phyloP scores from a whole-genome alignment of 2,329 filamentous ascomycete genomes.

The Seiridium unicorne region DNA sequence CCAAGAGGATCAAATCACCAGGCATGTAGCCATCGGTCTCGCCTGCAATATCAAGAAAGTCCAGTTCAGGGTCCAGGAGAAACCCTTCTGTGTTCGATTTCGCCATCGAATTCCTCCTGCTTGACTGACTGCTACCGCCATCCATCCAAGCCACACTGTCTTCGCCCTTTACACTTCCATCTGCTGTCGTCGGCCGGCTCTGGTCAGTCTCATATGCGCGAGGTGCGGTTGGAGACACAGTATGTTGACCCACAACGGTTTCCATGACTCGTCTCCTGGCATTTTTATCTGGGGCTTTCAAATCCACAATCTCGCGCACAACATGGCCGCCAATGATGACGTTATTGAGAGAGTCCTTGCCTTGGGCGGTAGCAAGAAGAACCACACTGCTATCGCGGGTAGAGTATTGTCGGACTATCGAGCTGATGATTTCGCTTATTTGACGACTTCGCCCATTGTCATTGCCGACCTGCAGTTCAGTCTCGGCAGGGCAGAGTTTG shows the following conservation, averaged over 20 bases:
- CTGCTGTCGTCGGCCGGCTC: constrained; percentile 57
- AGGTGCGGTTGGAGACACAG: constrained; percentile 35
- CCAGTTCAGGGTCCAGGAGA: constrained; percentile 71
- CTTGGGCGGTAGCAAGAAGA: constrained; percentile 84
- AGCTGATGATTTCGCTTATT: constrained; percentile 83
- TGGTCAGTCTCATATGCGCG: constrained; percentile 36
- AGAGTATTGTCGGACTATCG: constrained; percentile 82
- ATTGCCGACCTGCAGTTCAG: constrained; percentile 88
- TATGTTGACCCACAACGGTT: constrained; percentile 63
- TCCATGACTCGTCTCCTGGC: constrained; percentile 81
- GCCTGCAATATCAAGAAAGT: constrained; percentile 89
- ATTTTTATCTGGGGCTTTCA: constrained; percentile 93
- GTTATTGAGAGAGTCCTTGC: constrained; percentile 89
- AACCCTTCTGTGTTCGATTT: constrained; percentile 58
- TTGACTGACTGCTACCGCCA: constrained; percentile 55
- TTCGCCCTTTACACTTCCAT: constrained; percentile 46
- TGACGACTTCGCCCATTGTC: constrained; percentile 92
- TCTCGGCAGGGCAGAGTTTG: constrained; percentile 88
- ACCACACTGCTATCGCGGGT: constrained; percentile 77
- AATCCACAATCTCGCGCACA: constrained; percentile 82
- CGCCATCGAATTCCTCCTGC: constrained; percentile 33
- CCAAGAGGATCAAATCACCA: constrained; percentile 82
- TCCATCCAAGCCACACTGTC: constrained; percentile 73
- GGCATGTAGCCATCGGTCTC: constrained; percentile 98
- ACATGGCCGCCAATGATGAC: constrained; percentile 89